Evolutionary conservation across 345 rosid species (phyloP).

Genomic region (Arabidopsis arenosa): DNA sequence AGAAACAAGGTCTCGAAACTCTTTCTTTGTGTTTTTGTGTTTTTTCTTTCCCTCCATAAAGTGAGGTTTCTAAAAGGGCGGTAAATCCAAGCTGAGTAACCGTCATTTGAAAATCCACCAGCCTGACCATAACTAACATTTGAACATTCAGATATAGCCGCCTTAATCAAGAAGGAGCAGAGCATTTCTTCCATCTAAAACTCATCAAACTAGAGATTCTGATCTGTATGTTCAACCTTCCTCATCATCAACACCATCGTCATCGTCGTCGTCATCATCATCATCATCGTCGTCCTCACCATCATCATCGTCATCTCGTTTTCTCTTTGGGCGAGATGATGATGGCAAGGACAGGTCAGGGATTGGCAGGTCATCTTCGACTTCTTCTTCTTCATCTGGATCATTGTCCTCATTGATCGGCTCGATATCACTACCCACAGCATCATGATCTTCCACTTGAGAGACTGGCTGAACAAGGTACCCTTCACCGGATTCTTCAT

Average conservation of each 20-base stretch:
- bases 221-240: conserved; percentile 23
- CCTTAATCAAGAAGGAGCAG: conserved; percentile 2
- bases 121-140: conserved; percentile 35
- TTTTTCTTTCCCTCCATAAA: conserved; percentile 35
- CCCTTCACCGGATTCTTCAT: conserved; percentile 65
- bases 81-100: conserved; percentile 35
- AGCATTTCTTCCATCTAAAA: neutral
- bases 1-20: conserved; percentile 34
- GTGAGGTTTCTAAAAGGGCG: conserved; percentile 34
- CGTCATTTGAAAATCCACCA: conserved; percentile 41
- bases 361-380: conserved; percentile 51
- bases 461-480: conserved; percentile 67
- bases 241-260: conserved; percentile 37
- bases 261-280: conserved; percentile 23
- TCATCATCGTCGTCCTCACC: conserved; percentile 44
- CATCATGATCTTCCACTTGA: conserved; percentile 57
- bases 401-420: conserved; percentile 55
- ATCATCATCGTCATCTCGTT: conserved; percentile 50
- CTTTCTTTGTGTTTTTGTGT: neutral
- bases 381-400: conserved; percentile 57
- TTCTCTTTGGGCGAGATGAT: conserved; percentile 59
- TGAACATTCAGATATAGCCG: conserved; percentile 33
- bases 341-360: conserved; percentile 51
- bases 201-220: conserved; percentile 23
- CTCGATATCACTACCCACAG: conserved; percentile 56